These are phyloP conservation scores for Pezicula carpinea DNA, from an alignment of 2,329 filamentous ascomycete genomes.

Conservation along the genomic window DNA sequence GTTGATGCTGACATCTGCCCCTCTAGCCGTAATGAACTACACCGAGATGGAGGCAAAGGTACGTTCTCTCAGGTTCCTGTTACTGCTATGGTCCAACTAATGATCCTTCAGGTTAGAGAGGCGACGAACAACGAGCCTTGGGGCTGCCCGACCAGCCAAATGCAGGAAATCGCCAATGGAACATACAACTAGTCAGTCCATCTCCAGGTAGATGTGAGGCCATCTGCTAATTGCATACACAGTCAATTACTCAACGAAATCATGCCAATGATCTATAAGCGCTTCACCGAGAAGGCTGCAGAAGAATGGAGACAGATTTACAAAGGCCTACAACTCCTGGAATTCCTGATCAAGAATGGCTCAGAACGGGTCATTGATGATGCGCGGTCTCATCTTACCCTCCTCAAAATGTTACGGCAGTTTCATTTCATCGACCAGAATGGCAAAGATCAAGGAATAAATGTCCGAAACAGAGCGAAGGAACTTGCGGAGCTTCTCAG, in stretches of 20 bases:
- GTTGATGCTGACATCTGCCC: constrained; percentile 20
- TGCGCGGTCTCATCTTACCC: constrained; percentile 87
- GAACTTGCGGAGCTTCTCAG: constrained; percentile 90
- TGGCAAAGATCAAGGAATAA: constrained; percentile 97
- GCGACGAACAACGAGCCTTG: constrained; percentile 99
- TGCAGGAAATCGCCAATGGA: constrained; percentile 98
- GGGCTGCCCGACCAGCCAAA: constrained; percentile 69
- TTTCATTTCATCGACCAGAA: constrained; percentile 97
- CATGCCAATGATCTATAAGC: constrained; percentile 99
- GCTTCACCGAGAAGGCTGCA: constrained; percentile 95
- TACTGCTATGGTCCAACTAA: neutral
- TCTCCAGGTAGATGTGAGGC: constrained; percentile 2
- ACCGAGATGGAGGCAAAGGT: constrained; percentile 67
- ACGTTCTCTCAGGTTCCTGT: constrained; percentile 28
- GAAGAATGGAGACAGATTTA: constrained; percentile 99
- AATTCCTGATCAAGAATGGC: constrained; percentile 96
- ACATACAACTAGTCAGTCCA: constrained; percentile 91
- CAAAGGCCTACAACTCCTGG: constrained; percentile 93
- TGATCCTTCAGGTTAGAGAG: constrained; percentile 72
- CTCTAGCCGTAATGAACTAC: constrained; percentile 70
- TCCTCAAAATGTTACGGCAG: constrained; percentile 96
- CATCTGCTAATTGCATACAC: constrained; percentile 15
- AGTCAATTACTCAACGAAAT: constrained; percentile 98
- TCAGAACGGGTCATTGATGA: constrained; percentile 97
- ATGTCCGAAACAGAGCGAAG: constrained; percentile 94